Evolutionary conservation across 441 rosid genomes (phyloP), one percentile per base, ranked within the genome.

Genomic region (Corymbia calophylla): DNA sequence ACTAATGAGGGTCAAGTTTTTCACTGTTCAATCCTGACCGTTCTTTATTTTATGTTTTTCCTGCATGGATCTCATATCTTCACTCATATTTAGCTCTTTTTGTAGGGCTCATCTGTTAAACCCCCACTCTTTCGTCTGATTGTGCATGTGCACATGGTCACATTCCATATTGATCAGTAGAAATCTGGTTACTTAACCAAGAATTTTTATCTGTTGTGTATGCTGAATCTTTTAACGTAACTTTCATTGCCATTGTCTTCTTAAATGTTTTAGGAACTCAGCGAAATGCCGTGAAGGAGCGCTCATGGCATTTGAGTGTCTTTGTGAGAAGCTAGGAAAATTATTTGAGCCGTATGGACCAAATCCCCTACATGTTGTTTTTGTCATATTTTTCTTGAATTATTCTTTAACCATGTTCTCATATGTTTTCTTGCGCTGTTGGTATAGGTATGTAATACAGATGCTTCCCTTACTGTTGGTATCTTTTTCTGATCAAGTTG

Each of bases 251-350:
- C 82, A 62, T 31, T 21, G 88, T 88, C 91, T 53, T 87, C 91
- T 93, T 80, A 19, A 89, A 86, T 90, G 84, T 25, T 88, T 15
- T 92, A 98, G 99, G 96, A 95, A 91, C 94, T 96, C 96, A 89
- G 99, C 99, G 32, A 98, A 97, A 92, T 91, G 94, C 85, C 99
- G 99, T 87, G 99, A 98, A 94, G 99, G 99, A 92, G 97, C 98
- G 64, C 93, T 97, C 82, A 95, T 97, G 90, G 99, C 97, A 91
- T 98, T 98, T 93, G 99, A 97, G 93, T 98, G 99, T 94, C 95
- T 98, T 47, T 97, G 99, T 91, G 99, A 98, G 95, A 97, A 92
- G 91, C 97, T 98, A 49, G 99, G 99, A 90, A 96, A 93, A 94
- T 92, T 98, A 91, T 98, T 98, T 94, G 99, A 98, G 93, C 99